Percentiles rank a stretch among this genome's conserved stretches.
Conservation (phyloP, 331 rosid genomes). For the Prunus yedoensis region DNA sequence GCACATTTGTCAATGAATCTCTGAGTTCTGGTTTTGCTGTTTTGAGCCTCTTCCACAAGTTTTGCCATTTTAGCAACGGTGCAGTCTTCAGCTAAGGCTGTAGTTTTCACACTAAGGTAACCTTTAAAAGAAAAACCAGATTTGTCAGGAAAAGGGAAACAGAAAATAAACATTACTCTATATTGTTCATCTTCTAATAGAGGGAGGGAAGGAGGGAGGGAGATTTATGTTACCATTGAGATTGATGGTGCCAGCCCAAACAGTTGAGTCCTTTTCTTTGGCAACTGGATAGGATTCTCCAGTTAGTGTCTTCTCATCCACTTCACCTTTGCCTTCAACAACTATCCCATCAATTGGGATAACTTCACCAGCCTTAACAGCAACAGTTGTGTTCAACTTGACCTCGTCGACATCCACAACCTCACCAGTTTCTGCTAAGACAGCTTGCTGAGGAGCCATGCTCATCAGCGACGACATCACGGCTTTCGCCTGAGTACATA, state of each 20-base stretch:
- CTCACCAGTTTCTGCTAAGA: slow-evolving; percentile 79
- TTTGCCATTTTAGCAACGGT: slow-evolving; percentile 89
- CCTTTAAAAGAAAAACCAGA: slow-evolving; percentile 41
- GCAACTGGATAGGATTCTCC: slow-evolving; percentile 89
- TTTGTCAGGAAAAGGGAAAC: not conserved
- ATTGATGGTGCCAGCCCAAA: slow-evolving; percentile 96
- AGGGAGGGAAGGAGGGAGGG: not conserved
- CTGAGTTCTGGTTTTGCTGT: slow-evolving; percentile 73
- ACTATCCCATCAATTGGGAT: slow-evolving; percentile 92
- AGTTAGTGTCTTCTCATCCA: slow-evolving; percentile 77
- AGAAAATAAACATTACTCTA: not conserved
- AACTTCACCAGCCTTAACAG: slow-evolving; percentile 82
- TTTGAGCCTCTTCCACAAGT: slow-evolving; percentile 95
- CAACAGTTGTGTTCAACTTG: slow-evolving; percentile 55
- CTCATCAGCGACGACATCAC: slow-evolving; percentile 78
- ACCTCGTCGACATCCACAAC: slow-evolving; percentile 71
- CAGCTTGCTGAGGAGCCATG: slow-evolving; percentile 76
- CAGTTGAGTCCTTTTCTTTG: slow-evolving; percentile 66
- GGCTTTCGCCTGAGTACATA: slow-evolving; percentile 64
- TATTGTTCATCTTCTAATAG: not conserved
- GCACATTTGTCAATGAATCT: slow-evolving; percentile 81
- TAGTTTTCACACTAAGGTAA: slow-evolving; percentile 73
- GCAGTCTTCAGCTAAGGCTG: slow-evolving; percentile 79
- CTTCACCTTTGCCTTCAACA: slow-evolving; percentile 74
- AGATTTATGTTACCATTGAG: slow-evolving; percentile 54